Evolutionary conservation across 768 basidiomycete species (phyloP).

Genomic region (Pisolithus microcarpus): DNA sequence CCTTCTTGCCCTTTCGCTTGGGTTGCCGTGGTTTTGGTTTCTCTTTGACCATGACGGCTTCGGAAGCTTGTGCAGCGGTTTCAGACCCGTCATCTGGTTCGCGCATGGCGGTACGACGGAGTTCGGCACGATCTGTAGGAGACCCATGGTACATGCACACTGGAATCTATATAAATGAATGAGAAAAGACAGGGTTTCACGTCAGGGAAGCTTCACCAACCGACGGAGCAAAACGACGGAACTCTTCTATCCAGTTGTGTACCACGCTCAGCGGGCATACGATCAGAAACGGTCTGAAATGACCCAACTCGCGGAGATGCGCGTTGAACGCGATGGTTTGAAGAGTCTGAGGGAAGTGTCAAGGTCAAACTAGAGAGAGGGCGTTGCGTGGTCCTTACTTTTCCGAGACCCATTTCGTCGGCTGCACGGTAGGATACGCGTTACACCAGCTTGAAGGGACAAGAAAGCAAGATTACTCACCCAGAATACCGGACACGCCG

Average conservation of each 20-base stretch:
- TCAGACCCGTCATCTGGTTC: slow-evolving; percentile 23
- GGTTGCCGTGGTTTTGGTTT: slow-evolving; percentile 11
- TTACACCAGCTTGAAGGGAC: slow-evolving; percentile 4
- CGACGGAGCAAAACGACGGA: slow-evolving; percentile 71
- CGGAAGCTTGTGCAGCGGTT: slow-evolving; percentile 13
- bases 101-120: slow-evolving; percentile 59
- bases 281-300: slow-evolving; percentile 72
- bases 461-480: slow-evolving; percentile 33
- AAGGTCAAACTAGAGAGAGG: background rate
- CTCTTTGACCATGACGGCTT: slow-evolving; percentile 18
- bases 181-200: background rate
- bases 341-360: slow-evolving; percentile 53
- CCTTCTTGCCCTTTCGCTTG: slow-evolving; percentile 10
- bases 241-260: slow-evolving; percentile 88
- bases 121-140: slow-evolving; percentile 70
- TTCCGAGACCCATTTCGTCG: slow-evolving; percentile 94
- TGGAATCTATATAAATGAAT: slow-evolving; percentile 50
- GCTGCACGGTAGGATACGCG: slow-evolving; percentile 36
- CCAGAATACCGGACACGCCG: slow-evolving; percentile 74
- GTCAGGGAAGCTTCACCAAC: slow-evolving; percentile 31
- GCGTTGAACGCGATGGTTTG: slow-evolving; percentile 95
- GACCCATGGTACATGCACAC: slow-evolving; percentile 88
- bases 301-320: slow-evolving; percentile 68
- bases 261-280: slow-evolving; percentile 92
- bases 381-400: slow-evolving; percentile 34